These are phyloP conservation scores for Gliomastix tumulicola DNA, from an alignment of 2,329 filamentous ascomycete genomes.

Conservation along the genomic window DNA sequence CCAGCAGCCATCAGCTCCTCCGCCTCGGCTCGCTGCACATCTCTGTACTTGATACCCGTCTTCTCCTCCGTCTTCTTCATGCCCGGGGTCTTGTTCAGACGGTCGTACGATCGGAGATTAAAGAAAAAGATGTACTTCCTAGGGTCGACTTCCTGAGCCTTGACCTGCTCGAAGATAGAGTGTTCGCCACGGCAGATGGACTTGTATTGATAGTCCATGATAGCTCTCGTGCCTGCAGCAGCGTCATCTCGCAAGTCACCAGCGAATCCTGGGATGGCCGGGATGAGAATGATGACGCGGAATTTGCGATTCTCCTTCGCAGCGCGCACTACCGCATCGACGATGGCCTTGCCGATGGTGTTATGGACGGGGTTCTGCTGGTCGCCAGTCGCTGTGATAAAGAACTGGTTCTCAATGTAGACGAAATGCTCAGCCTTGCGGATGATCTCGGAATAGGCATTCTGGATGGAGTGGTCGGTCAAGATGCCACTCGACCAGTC, in stretches of 20 bases:
- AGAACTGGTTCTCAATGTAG: conserved; percentile 99
- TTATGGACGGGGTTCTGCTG: conserved; percentile 82
- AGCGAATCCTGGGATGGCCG: conserved; percentile 87
- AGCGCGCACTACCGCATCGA: conserved; percentile 79
- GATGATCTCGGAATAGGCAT: conserved; percentile 80
- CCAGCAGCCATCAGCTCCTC: conserved; percentile 79
- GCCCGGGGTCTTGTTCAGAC: conserved; percentile 73
- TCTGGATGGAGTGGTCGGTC: conserved; percentile 78
- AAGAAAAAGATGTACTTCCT: conserved; percentile 83
- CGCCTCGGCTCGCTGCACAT: conserved; percentile 81
- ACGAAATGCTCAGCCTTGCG: conserved; percentile 84
- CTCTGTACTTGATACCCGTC: conserved; percentile 76
- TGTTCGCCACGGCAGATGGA: conserved; percentile 87
- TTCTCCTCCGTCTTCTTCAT: conserved; percentile 71
- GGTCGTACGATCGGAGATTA: conserved; percentile 88
- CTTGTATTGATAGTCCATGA: conserved; percentile 99
- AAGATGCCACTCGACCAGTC: conserved; percentile 94
- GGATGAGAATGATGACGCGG: conserved; percentile 82
- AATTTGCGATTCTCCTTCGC: conserved; percentile 82
- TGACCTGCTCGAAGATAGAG: conserved; percentile 78
- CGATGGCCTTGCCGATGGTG: conserved; percentile 79
- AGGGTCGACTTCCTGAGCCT: conserved; percentile 68
- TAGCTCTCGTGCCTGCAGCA: conserved; percentile 80
- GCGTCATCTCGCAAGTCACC: conserved; percentile 81
- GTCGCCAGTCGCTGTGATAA: conserved; percentile 91